phyloP scores from a whole-genome alignment of 345 rosid species.

The Hypericum perforatum region DNA sequence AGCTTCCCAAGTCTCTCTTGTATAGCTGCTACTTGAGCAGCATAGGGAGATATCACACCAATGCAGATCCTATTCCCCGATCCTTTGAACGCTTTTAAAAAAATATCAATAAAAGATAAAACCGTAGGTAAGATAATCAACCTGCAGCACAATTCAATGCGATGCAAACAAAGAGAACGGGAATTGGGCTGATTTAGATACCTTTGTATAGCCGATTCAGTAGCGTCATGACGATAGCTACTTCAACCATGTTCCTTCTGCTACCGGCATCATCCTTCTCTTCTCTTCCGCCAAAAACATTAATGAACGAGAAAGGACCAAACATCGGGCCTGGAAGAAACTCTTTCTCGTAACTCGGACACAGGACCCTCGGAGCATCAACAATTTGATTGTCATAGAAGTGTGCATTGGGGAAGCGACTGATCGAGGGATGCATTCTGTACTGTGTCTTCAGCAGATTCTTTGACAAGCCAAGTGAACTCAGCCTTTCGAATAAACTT shows the following conservation, averaged over 20 bases:
- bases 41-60: slow-evolving; percentile 22
- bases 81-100: slow-evolving; percentile 12
- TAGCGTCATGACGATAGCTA: slow-evolving; percentile 8
- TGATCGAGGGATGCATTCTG: slow-evolving; percentile 23
- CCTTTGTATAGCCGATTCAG: slow-evolving; percentile 12
- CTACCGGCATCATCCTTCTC: slow-evolving; percentile 3
- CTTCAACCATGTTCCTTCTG: slow-evolving; percentile 17
- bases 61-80: slow-evolving; percentile 11
- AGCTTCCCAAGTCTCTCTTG: slow-evolving; percentile 10
- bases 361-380: slow-evolving; percentile 10
- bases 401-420: slow-evolving; percentile 12
- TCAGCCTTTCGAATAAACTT: slow-evolving; percentile 17
- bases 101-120: too few species aligned
- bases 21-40: slow-evolving; percentile 19
- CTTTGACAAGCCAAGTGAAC: not conserved
- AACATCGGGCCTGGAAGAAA: slow-evolving; percentile 5
- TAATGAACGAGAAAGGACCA: slow-evolving; percentile 13
- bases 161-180: too few species aligned
- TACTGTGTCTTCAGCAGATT: slow-evolving; percentile 15
- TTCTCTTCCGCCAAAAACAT: slow-evolving; percentile 10
- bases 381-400: slow-evolving; percentile 6
- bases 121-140: too few species aligned
- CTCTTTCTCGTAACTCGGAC: not conserved
- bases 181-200: not conserved
- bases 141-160: too few species aligned